phyloP scores from a whole-genome alignment of 441 rosid species.

The Adansonia madagascariensis region DNA sequence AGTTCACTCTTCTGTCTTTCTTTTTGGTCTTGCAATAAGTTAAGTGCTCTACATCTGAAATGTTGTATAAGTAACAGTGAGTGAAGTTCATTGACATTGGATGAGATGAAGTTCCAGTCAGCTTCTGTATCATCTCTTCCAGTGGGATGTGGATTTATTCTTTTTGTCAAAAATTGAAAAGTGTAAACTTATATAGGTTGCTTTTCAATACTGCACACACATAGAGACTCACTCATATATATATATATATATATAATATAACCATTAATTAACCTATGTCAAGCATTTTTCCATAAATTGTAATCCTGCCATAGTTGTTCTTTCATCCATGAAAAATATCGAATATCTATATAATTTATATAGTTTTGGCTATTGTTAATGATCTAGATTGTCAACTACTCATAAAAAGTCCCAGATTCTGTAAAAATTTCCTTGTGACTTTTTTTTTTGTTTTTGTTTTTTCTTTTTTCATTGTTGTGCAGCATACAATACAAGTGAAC shows the following conservation, averaged over 20 bases:
- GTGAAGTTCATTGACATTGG: slow-evolving; percentile 4
- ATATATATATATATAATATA: no score
- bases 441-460: not conserved
- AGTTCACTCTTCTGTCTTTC: not conserved
- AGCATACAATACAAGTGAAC: slow-evolving; percentile 27
- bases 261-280: not conserved
- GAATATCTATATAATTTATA: not conserved
- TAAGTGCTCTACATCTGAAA: not conserved
- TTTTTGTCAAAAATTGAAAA: not conserved
- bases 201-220: not conserved
- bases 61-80: not conserved
- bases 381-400: not conserved
- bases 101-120: not conserved
- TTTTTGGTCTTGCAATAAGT: not conserved
- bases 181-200: no score
- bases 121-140: not conserved
- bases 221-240: no score
- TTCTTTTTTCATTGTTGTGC: slow-evolving; percentile 27
- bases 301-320: not conserved
- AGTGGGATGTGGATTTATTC: not conserved
- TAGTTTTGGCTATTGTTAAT: not conserved
- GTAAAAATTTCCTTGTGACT: not conserved
- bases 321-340: not conserved
- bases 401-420: not conserved
- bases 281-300: not conserved